phyloP scores from a whole-genome alignment of 257 asterid species.

The Fraxinus cuspidata region DNA sequence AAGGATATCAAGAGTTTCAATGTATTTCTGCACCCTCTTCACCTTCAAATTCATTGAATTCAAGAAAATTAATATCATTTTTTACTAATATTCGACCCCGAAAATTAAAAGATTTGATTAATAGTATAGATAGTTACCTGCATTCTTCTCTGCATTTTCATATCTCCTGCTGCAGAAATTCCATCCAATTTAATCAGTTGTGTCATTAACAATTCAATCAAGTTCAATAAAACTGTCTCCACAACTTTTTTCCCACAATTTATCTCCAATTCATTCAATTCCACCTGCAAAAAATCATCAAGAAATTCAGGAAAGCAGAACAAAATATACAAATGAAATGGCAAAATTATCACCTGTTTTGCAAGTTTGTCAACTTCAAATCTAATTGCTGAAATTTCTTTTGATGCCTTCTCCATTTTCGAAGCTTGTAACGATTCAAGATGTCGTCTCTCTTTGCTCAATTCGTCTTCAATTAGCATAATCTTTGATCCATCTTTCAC shows the following conservation, averaged over 20 bases:
- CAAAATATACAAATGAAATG: too few relatives aligned
- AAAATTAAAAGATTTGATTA: not conserved
- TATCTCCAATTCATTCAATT: conserved; percentile 62
- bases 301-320: not conserved
- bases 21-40: conserved; percentile 82
- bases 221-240: conserved; percentile 58
- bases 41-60: conserved; percentile 47
- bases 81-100: not conserved
- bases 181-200: conserved; percentile 83
- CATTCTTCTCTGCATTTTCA: conserved; percentile 79
- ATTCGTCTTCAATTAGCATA: conserved; percentile 65
- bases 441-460: conserved; percentile 52
- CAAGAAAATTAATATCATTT: not conserved
- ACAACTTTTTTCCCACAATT: conserved; percentile 73
- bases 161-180: conserved; percentile 87
- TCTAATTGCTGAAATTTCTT: conserved; percentile 63
- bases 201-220: conserved; percentile 80
- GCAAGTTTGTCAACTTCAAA: conserved; percentile 73
- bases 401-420: conserved; percentile 59
- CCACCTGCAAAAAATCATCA: conserved; percentile 53
- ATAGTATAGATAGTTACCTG: conserved; percentile 47
- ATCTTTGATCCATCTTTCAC: conserved; percentile 73
- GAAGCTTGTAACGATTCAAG: conserved; percentile 55
- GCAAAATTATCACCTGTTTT: conserved; percentile 53
- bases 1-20: conserved; percentile 75